Base-by-base conservation (phyloP, 2,329 filamentous ascomycete genomes). In the Cryphonectria carpinicola region DNA sequence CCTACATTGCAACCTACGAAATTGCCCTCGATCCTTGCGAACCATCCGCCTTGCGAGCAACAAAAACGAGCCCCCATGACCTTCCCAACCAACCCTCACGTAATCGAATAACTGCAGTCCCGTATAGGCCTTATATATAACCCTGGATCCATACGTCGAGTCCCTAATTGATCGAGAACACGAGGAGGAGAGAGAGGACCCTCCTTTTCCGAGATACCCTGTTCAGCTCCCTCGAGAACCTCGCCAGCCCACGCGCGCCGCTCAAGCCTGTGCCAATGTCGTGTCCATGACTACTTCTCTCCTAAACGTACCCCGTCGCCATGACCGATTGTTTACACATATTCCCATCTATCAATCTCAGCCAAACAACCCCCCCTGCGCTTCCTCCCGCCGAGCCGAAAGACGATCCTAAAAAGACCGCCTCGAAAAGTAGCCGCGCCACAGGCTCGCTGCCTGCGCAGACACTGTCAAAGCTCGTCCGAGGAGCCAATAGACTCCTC, bases 401-500 rank as follows among this genome's bases (percentile, higher is more conserved):
- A 32, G 39, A 39, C 43, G 66, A 64, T 54, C 46, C 39, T 22
- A 65, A 46, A 39, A 43, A 65, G 46, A 6, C 41, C 22, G 35
- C 66, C 39, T 41, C 35, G 6, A 70, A 67, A 37, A 64, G 71
- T 61, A 52, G 65, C 14, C 37, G 64, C 41, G 35, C 66, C 17
- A 46, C 66, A 4, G 67, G 64, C 61, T 54, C 64, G 28, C 68
- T 62, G 54, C 66, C 46, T 69, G 67, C 61, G 10, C 69, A 71
- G 17, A 72, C 73, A 5, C 69, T 78, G 19, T 73, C 76, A 2
- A 74, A 66, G 65, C 69, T 78, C 46, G 67, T 78, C 28, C 75
- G 72, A n/a, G 68, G 72, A 13, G 83, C 82, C 56, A 82, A 83
- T 69, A 80, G 81, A 67, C 76, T 82, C 17, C 78, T 84, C 66